Conservation (phyloP, 2,329 filamentous ascomycete genomes). For the Stromatinia cepivora region DNA sequence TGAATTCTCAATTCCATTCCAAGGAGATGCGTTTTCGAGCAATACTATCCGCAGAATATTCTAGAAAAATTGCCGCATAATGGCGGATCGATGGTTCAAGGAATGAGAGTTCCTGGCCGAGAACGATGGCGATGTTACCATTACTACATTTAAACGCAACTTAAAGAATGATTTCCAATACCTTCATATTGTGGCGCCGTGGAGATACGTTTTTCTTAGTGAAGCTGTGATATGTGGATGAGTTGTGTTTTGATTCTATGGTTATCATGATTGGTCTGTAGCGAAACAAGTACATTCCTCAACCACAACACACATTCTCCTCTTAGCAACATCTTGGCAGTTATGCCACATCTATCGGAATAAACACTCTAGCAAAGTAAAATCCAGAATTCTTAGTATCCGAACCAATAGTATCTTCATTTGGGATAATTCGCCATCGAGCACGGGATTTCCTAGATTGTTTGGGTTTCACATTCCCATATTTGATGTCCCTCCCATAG, state of each 20-base stretch:
- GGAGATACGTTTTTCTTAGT: neutral
- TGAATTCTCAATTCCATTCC: neutral
- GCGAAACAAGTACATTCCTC: conserved; percentile 5
- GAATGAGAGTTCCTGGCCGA: neutral
- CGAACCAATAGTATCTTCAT: neutral
- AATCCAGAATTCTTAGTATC: neutral
- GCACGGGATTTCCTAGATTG: neutral
- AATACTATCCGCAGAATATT: neutral
- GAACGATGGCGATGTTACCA: neutral
- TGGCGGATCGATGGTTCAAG: neutral
- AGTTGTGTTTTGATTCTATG: conserved; percentile 1
- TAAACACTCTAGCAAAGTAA: neutral
- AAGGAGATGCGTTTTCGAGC: neutral
- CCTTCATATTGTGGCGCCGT: neutral
- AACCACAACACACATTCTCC: conserved; percentile 10
- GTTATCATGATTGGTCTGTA: conserved; percentile 12
- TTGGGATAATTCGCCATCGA: conserved; percentile 7
- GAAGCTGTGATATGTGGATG: conserved; percentile 4
- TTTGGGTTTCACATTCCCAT: conserved; percentile 8
- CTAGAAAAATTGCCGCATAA: neutral
- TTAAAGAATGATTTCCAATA: neutral
- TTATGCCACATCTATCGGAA: neutral
- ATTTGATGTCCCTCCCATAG: neutral
- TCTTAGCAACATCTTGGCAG: conserved; percentile 4
- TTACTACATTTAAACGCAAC: neutral